Base-by-base conservation (phyloP, 495 filamentous ascomycete genomes). In the Friedmanniomyces endolithicus region DNA sequence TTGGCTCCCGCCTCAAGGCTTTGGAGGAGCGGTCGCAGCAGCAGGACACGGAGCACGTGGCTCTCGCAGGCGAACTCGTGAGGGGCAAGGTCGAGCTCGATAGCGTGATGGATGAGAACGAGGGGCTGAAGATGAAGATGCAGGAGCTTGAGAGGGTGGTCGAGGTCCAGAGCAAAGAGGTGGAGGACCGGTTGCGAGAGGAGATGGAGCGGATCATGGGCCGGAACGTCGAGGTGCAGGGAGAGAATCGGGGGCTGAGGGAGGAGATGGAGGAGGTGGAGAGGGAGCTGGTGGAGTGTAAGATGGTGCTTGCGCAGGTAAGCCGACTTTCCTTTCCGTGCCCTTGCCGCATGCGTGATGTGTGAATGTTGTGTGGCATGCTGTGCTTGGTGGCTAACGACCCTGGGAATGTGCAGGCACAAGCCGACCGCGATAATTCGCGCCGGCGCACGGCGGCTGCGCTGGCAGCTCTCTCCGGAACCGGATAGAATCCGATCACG, bases 251-350 rank as follows among this genome's bases (percentile, higher is more conserved):
- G 50, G 75, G 72, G 33, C 73, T 99, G 62, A 88, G 95, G 67
- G 94, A 95, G 69, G 83, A 87, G 64, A 80, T 94, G 78, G 78
- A 79, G 29, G 92, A 96, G 53, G 92, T 99, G 78, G 92, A 97
- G 75, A 89, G 90, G 70, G 82, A 84, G 63, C 71, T 99, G 45
- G 94, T 99, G 55, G 78, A 84, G 62, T 89, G 88, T 0, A 99
- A 99, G 77, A 87, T 99, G 88, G 77, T 79, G 61, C 86, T 86
- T 72, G 92, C 92, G 27, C 87, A 95, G 83, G 92, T 96, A 78
- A 68, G 78, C 70, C 37, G 12, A 65, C 59, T 49, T 8, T 31
- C 4, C 27, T 31, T 31, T 31, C 27, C 27, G 3, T n/a, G n/a
- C 27, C 9, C 27, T 31, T 31, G 3, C 27, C 9, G 27, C 27